Evolutionary conservation across 306 rosid genomes (phyloP), one percentile per base, ranked within the genome.

Genomic region (Gillenia trifoliata): DNA sequence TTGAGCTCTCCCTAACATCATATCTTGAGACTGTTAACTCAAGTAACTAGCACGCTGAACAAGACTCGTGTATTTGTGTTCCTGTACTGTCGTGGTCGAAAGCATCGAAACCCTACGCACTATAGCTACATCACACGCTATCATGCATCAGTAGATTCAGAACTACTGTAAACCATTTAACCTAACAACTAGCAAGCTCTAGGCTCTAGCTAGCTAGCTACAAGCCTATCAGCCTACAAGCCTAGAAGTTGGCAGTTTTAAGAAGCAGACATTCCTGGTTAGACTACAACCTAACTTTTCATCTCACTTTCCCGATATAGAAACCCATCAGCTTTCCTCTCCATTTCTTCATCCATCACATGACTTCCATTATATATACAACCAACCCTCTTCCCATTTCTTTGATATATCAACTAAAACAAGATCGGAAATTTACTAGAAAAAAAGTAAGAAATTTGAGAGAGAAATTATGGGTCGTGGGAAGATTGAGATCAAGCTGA

Each of bases 401-500:
- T 19, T 11, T 50, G 29, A 17, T 45, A 47, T 5, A 47, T 47
- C 52, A 29, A 62, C 34, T 60, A 13, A 45, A n/a, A 65, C 3
- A 68, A 68, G 79, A 66, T 30, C 23, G 20, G 41, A 33, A 30
- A 34, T 2, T 78, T 49, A 34, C 61, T 67, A 73, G 34, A 20
- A 62, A 33, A 40, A 64, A 57, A 28, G 26, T 50, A 28, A 50
- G 31, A 36, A 59, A n/a, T 12, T 23, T n/a, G 8, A 65, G 45
- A n/a, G 23, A 11, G 16, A 11, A 43, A 30, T 19, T 19, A 17
- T 85, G 93, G 94, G 92, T 22, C 92, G 96, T 20, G 98, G 98
- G 29, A 92, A 89, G 88, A 87, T 88, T 50, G 90, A 88, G 89
- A 87, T 88, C 77, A 92, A 89, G 88, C 55, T 77, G 86, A 92